Evolutionary conservation across 2,329 filamentous ascomycete genomes (phyloP), one percentile per base, ranked within the genome.

Genomic region (Sporothrix pseudoabietina): DNA sequence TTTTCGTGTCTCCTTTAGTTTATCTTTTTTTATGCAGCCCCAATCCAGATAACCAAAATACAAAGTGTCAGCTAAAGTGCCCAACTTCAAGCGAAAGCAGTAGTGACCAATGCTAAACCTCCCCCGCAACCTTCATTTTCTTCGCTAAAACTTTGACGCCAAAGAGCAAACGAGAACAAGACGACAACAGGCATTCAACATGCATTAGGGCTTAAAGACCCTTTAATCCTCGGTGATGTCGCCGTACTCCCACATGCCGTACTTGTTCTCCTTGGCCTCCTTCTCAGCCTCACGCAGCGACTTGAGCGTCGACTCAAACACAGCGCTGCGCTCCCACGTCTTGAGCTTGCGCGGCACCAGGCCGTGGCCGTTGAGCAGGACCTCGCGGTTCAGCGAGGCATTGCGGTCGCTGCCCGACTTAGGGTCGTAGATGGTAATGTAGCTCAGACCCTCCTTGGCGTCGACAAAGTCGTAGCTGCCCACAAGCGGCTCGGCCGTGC

Each of bases 221-320:
- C 10, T 41, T 32, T 89, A 94, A 79, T 97, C 94, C 84, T 97
- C 94, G 16, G 94, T 97, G 79, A 97, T 87, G 81, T 98, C 96
- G 77, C 96, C 96, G 82, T 98, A 99, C 87, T 99, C 96, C 94
- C 95, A 99, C 88, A 97, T 96, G 59, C 96, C 96, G 77, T 90
- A 86, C 75, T 94, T 89, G 73, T 90, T 90, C 72, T 88, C 85
- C 88, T 97, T 97, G 4, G 95, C 95, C 81, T 91, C 86, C 49
- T 87, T 86, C 85, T 97, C 91, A 70, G 91, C 88, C 81, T 91
- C 87, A 79, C 88, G 90, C 75, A 98, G 84, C 77, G 88, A 88
- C 81, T 89, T 88, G 75, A 97, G 83, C 59, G 94, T 89, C 47
- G 92, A 87, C 73, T 87, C 87, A 63, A 93, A 92, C 9, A 89